Percentiles rank a stretch among this genome's conserved stretches.
Evolutionary conservation across 306 rosid genomes (phyloP).

Genomic region (Ammopiptanthus mongolicus): DNA sequence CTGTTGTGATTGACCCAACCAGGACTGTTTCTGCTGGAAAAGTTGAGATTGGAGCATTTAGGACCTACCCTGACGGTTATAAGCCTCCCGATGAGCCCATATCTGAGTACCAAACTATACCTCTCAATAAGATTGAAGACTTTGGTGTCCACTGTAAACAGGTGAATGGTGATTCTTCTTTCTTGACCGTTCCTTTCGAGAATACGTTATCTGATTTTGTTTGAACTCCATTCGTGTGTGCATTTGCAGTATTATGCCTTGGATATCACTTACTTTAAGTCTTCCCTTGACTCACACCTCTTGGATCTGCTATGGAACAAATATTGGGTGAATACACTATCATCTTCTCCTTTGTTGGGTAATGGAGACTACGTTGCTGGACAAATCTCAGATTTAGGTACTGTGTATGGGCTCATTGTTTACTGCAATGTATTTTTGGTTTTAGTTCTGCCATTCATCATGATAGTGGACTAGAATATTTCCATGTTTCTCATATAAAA

Average conservation of each 20-base stretch:
- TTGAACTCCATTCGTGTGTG: constrained; percentile 18
- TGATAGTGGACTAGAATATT: neutral
- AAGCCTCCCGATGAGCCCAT: constrained; percentile 90
- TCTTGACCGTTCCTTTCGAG: neutral
- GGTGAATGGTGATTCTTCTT: constrained; percentile 55
- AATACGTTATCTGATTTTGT: neutral
- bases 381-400: constrained; percentile 94
- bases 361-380: constrained; percentile 95
- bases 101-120: constrained; percentile 94
- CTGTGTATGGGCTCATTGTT: neutral
- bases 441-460: neutral
- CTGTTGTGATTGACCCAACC: constrained; percentile 92
- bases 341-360: constrained; percentile 91
- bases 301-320: constrained; percentile 95
- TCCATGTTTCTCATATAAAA: neutral
- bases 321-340: constrained; percentile 90
- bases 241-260: constrained; percentile 79
- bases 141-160: constrained; percentile 98
- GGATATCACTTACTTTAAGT: constrained; percentile 94
- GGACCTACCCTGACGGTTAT: constrained; percentile 96
- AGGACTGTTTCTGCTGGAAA: constrained; percentile 95
- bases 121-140: constrained; percentile 93
- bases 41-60: constrained; percentile 96
- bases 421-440: neutral
- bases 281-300: constrained; percentile 88